Base-by-base conservation (phyloP, 352 stramenopile genomes). In the Phytopythium sindhum region DNA sequence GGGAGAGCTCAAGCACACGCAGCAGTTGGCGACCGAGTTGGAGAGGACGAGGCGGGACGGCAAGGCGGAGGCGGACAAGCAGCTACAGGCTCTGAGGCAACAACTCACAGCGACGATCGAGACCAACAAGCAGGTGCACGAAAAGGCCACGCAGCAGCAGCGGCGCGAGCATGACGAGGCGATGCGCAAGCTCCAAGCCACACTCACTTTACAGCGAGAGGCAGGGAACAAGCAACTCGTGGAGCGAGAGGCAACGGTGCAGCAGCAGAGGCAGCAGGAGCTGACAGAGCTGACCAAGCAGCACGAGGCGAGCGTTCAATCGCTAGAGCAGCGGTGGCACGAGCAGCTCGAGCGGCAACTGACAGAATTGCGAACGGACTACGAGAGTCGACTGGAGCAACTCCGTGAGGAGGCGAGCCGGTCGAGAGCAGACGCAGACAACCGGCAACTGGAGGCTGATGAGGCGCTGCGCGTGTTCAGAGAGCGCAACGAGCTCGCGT, bases 171-270 rank as follows among this genome's bases (percentile, higher is more conserved):
- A 60, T 37, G 54, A 35, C 1, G 54, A 48, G 23, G 54, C 35
- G 29, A 5, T 31, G 35, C 23, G 35, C 14, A 48, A 50, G 35
- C n/a, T 47, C 23, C 33, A 60, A 15, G 10, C 10, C 17, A 24
- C 54, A 9, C 33, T 50, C 0, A 10, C 33, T 8, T 21, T 28
- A 7, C 48, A 39, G 24, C 24, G 17, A 1, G 56, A 86, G 59
- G 75, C 69, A 26, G 64, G 64, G 4, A 57, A 69, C 39, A 50
- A 75, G 26, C 60, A 76, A 2, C 65, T 68, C 2, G 51, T 75
- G 17, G 61, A 67, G 33, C 37, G 26, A 26, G 60, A 76, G 56
- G 44, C 45, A 19, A 37, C 67, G 2, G n/a, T 47, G 53, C 59
- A 72, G 6, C 54, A 84, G 42, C 35, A 50, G 26, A 48, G 23